Conservation (phyloP, 2,329 filamentous ascomycete genomes). For the Talaromyces sp. region DNA sequence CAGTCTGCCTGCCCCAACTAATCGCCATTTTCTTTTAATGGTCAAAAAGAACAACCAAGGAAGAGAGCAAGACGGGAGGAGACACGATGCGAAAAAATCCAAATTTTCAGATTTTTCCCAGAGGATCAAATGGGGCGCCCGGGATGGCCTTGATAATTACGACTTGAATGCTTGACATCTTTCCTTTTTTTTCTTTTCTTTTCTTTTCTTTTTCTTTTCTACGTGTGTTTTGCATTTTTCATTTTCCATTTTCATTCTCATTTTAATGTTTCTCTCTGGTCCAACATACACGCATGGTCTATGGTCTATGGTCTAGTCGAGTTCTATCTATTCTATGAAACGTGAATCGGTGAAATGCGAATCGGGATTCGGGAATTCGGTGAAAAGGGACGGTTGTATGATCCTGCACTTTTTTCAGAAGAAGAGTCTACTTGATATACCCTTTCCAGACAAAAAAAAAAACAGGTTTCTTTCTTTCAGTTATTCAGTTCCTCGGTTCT, state of each 20-base stretch:
- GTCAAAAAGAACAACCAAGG: not conserved
- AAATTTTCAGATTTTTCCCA: not conserved
- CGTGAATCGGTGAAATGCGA: not conserved
- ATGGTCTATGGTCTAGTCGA: not conserved
- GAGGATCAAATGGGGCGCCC: not conserved
- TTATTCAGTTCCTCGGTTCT: not conserved
- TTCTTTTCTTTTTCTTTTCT: slow-evolving; percentile 3
- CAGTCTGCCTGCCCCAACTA: slow-evolving; percentile 91
- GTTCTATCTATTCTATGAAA: too few species aligned
- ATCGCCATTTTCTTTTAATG: slow-evolving; percentile 15
- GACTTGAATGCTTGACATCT: slow-evolving; percentile 19
- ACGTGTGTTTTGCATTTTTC: not conserved
- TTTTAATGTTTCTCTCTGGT: not conserved
- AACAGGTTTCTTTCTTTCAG: not conserved
- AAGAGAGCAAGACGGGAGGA: not conserved
- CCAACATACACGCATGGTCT: not conserved
- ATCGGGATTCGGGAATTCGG: too few species aligned
- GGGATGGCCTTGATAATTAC: slow-evolving; percentile 11
- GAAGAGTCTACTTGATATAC: not conserved
- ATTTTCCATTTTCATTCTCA: too few species aligned
- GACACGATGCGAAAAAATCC: not conserved
- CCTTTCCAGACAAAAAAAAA: not conserved
- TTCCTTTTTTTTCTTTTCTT: slow-evolving; percentile 18
- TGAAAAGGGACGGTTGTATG: slow-evolving; percentile 3
- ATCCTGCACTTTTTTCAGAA: not conserved